Evolutionary conservation across 2,329 filamentous ascomycete species (phyloP), one percentile per base, ranked within the genome.

Genomic region (Epichloe aotearoae): DNA sequence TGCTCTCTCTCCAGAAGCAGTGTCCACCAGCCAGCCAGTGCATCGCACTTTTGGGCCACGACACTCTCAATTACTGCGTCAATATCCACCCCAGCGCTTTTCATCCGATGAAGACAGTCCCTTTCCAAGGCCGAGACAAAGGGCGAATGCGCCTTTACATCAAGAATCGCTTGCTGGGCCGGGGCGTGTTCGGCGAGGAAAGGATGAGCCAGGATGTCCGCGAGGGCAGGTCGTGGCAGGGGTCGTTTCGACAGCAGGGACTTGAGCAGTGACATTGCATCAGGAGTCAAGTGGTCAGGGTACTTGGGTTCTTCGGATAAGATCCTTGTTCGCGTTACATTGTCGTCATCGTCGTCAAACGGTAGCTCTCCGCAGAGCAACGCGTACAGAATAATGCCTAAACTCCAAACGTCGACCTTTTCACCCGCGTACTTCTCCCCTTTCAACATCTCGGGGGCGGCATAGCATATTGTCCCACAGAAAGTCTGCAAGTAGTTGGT

Each of bases 341-440:
- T 84, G 63, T 98, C 93, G 61, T 95, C 86, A 63, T 98, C 93
- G 57, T 97, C 93, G 67, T 98, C 93, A 60, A 95, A 98, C 0
- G 93, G 93, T 40, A 98, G 74, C 67, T 93, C 88, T 50, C 88
- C 88, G 55, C 84, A 88, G 26, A 94, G 71, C 52, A 94, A 70
- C 46, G 88, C 87, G 62, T 90, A 93, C 1, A 93, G 73, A 54
- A 94, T 93, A 50, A 94, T 84, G 12, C 88, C 87, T 57, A 94
- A 65, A 61, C 88, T 93, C 88, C 88, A 98, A 4, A 98, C 89
- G 62, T 98, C 93, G 46, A 98, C 91, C 71, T 96, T 97, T 71
- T 96, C 89, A 26, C 89, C 91, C 0, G 90, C 93, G 64, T 98
- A 98, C 67, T 95, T 97, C 66, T 98, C 93, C 39, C 90, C 93